Base-by-base conservation (phyloP, 2,329 filamentous ascomycete genomes). In the Acrocalymma vagum region DNA sequence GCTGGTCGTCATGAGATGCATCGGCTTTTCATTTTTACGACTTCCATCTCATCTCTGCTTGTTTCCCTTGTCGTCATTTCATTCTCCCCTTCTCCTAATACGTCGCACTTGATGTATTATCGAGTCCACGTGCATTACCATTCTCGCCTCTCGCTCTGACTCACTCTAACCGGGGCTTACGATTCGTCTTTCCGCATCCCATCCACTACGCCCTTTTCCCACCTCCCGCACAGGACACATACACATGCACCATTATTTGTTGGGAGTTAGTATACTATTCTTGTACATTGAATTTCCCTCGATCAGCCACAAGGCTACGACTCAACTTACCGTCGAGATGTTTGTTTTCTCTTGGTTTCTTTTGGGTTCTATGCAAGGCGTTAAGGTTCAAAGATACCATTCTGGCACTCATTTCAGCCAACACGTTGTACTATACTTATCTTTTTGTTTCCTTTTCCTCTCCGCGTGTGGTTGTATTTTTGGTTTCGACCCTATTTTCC, bases 321-420 rank as follows among this genome's bases (percentile, higher is more conserved):
- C 40, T 38, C 30, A 45, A 33, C n/a, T n/a, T 30, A 42, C 37
- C 36, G 50, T 42, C 41, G 53, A 50, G 55, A 42, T 50, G 36
- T 38, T 30, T 29, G 34, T 41, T 37, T 30, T 42, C 40, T 38
- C 31, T 34, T 26, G 20, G 14, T 40, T 50, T 50, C 21, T 33
- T 45, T 21, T 37, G 21, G 18, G 17, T 17, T 21, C 35, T 38
- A 29, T 10, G 39, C 44, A 51, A 27, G 58, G 58, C 57, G 59
- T 63, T 60, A 36, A 29, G 47, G 47, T 29, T 52, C 42, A 33
- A 36, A 45, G 47, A 53, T 65, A 60, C 54, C 58, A 58, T 66
- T 65, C 60, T 53, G 60, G 60, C 62, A 54, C 54, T 66, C 60
- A 38, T 58, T 60, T 54, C 31, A 34, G 50, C 60, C 55, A 51